phyloP scores from a whole-genome alignment of 306 rosid species.

The Alnus glutinosa region DNA sequence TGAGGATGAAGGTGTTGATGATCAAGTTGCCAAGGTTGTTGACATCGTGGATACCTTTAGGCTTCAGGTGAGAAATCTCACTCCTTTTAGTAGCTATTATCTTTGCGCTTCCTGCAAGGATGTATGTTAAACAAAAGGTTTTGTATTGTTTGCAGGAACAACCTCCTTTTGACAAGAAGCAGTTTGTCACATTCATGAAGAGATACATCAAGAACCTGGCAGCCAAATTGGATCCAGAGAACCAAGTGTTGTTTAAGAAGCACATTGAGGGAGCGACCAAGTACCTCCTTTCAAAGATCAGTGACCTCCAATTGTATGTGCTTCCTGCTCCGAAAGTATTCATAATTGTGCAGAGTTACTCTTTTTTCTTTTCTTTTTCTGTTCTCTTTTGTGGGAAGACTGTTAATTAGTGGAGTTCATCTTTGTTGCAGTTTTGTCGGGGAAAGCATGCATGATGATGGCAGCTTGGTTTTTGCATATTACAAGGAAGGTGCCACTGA shows the following conservation, averaged over 20 bases:
- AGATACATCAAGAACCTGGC: conserved; percentile 65
- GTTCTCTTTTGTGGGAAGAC: neutral
- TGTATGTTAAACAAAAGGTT: neutral
- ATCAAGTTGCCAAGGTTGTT: conserved; percentile 63
- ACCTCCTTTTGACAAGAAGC: conserved; percentile 81
- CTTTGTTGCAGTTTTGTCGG: conserved; percentile 75
- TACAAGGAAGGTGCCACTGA: conserved; percentile 91
- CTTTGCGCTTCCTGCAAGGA: neutral
- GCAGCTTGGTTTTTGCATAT: conserved; percentile 70
- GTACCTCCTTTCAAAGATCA: conserved; percentile 60
- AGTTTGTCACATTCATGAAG: conserved; percentile 59
- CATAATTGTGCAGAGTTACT: neutral
- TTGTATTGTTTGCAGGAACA: conserved; percentile 59
- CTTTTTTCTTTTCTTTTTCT: neutral
- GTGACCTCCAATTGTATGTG: conserved; percentile 77
- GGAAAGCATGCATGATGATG: conserved; percentile 91
- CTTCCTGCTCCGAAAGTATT: neutral
- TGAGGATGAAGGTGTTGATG: conserved; percentile 86
- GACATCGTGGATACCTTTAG: conserved; percentile 73
- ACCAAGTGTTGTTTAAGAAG: conserved; percentile 57
- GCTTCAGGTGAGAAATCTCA: conserved; percentile 51
- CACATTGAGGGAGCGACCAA: conserved; percentile 76
- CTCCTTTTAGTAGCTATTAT: neutral
- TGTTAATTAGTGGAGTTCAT: neutral
- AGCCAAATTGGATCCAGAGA: conserved; percentile 49